These are phyloP conservation scores for Ganoderma multipileum DNA, from an alignment of 1,284 basidiomycete genomes.

Conservation along the genomic window DNA sequence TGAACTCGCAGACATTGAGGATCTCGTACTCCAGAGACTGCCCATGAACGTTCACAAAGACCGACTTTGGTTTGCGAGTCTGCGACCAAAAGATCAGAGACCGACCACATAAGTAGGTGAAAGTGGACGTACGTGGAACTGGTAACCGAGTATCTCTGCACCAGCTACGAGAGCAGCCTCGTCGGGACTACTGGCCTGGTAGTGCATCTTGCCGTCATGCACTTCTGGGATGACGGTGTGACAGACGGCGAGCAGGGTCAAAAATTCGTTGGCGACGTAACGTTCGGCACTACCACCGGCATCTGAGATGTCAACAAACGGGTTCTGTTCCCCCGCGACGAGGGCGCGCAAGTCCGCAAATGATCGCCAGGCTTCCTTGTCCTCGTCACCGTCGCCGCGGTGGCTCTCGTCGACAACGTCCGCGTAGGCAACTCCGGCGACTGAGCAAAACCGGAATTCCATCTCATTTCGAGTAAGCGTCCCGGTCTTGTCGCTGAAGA, in stretches of 20 bases:
- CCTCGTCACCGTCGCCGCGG: conserved; percentile 67
- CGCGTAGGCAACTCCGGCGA: conserved; percentile 90
- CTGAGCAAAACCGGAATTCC: conserved; percentile 94
- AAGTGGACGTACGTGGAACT: conserved; percentile 81
- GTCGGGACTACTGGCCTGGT: conserved; percentile 97
- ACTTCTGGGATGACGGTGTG: conserved; percentile 99
- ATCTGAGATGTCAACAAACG: conserved; percentile 54
- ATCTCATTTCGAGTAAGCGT: conserved; percentile 98
- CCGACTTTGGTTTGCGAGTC: conserved; percentile 95
- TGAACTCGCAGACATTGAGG: conserved; percentile 98
- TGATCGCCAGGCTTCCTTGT: conserved; percentile 75
- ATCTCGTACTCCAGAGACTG: conserved; percentile 85
- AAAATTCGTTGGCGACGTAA: conserved; percentile 82
- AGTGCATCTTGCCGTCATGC: conserved; percentile 84
- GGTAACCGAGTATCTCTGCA: conserved; percentile 91
- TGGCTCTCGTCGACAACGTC: conserved; percentile 88
- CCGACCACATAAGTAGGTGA: background rate
- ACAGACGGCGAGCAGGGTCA: conserved; percentile 93
- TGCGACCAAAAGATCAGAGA: conserved; percentile 39
- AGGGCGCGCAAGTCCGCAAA: conserved; percentile 75
- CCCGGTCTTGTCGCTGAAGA: conserved; percentile 99
- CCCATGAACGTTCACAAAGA: conserved; percentile 87
- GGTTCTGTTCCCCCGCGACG: conserved; percentile 57
- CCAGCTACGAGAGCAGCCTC: conserved; percentile 97
- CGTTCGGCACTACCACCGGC: conserved; percentile 47